These are phyloP conservation scores for Combretum micranthum DNA, from an alignment of 345 rosid genomes.

Conservation along the genomic window DNA sequence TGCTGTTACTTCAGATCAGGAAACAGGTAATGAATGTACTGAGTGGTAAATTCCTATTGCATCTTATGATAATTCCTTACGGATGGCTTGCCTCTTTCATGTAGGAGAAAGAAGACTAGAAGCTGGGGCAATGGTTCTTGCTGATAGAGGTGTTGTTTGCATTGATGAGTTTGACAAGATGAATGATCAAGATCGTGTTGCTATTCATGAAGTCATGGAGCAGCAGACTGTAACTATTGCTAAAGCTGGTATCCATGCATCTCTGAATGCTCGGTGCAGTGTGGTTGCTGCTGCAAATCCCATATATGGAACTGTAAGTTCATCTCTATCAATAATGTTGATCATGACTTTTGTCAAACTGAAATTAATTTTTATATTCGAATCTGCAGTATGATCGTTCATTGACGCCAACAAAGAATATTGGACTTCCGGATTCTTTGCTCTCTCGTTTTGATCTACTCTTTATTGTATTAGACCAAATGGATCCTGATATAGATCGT, in stretches of 20 bases:
- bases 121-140: conserved; percentile 99
- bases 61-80: not conserved
- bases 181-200: conserved; percentile 98
- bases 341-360: not conserved
- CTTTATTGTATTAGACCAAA: conserved; percentile 97
- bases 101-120: conserved; percentile 97
- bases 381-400: conserved; percentile 90
- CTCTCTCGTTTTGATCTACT: conserved; percentile 97
- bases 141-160: conserved; percentile 93
- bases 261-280: conserved; percentile 94
- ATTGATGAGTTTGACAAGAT: conserved; percentile 99
- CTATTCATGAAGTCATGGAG: conserved; percentile 99
- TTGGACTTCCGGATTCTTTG: conserved; percentile 98
- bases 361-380: conserved; percentile 3
- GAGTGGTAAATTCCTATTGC: not conserved
- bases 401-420: conserved; percentile 94
- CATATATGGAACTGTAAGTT: conserved; percentile 92
- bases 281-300: conserved; percentile 99
- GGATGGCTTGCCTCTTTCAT: conserved; percentile 1
- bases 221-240: conserved; percentile 99
- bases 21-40: conserved; percentile 56
- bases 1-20: conserved; percentile 99
- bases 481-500: conserved; percentile 94
- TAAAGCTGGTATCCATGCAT: conserved; percentile 98
- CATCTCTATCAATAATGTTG: conserved; percentile 1